Conservation (phyloP, 225 moss, liverwort and hornwort species). For the Antitrichia curtipendula region DNA sequence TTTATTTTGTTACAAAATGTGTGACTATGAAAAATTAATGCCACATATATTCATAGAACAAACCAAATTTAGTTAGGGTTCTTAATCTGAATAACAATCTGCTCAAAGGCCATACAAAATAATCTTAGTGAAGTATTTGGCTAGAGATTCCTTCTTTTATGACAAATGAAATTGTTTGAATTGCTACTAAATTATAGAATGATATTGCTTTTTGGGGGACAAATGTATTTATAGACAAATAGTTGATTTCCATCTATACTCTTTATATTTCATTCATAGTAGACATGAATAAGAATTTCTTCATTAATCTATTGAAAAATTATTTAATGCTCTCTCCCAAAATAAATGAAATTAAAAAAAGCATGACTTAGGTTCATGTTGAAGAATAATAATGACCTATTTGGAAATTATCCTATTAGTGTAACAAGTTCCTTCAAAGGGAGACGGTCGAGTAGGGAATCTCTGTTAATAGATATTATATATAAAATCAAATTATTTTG, state of each 20-base stretch:
- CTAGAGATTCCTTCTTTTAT: not conserved
- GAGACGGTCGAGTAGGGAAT: too few relatives aligned
- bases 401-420: too few relatives aligned
- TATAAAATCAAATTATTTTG: too few relatives aligned
- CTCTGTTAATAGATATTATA: too few relatives aligned
- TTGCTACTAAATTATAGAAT: not conserved
- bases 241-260: not conserved
- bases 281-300: not conserved
- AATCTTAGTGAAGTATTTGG: not conserved
- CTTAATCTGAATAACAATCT: not conserved
- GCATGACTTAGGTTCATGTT: rapidly evolving
- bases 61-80: not conserved
- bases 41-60: rapidly evolving
- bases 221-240: not conserved
- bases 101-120: not conserved
- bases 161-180: not conserved
- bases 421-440: too few relatives aligned
- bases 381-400: too few relatives aligned
- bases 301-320: not conserved
- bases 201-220: rapidly evolving
- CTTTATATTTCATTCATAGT: not conserved
- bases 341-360: not conserved
- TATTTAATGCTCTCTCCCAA: rapidly evolving
- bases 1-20: not conserved
- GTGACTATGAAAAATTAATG: not conserved